Evolutionary conservation across 192 early-diverging fungal species (phyloP).

Genomic region (Linnemannia schmuckeri): DNA sequence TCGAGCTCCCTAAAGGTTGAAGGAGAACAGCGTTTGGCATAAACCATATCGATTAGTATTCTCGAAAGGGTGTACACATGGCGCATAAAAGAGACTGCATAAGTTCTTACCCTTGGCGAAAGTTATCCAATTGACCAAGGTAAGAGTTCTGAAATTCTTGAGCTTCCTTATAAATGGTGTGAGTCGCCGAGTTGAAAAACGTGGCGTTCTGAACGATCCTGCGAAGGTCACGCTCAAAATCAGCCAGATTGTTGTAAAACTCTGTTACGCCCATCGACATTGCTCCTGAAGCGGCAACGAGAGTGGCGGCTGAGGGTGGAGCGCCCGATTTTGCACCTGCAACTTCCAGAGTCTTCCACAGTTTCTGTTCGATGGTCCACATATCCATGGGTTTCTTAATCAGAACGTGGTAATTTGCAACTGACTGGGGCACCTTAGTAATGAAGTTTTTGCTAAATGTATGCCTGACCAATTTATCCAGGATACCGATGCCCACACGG

Average conservation of each 20-base stretch:
- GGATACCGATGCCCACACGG: constrained; percentile 29
- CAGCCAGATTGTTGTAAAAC: constrained; percentile 51
- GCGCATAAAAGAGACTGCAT: neutral
- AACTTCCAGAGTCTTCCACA: constrained; percentile 57
- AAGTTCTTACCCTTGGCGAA: constrained; percentile 35
- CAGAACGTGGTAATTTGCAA: constrained; percentile 60
- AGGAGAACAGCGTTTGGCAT: neutral
- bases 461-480: constrained; percentile 27
- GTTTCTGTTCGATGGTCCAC: constrained; percentile 63
- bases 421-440: constrained; percentile 54
- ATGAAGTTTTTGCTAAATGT: constrained; percentile 45
- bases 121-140: constrained; percentile 12
- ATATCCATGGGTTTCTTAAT: constrained; percentile 69
- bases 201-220: constrained; percentile 63
- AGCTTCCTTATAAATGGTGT: constrained; percentile 48
- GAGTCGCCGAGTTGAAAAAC: constrained; percentile 40
- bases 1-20: constrained; percentile 12
- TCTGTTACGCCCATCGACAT: constrained; percentile 13
- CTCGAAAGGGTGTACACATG: neutral
- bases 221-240: constrained; percentile 64
- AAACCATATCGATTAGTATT: neutral
- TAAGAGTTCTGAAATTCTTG: constrained; percentile 29
- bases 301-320: neutral
- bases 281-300: neutral
- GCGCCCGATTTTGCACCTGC: neutral